These are phyloP conservation scores for Telfairia occidentalis DNA, from an alignment of 331 rosid genomes.

Conservation along the genomic window DNA sequence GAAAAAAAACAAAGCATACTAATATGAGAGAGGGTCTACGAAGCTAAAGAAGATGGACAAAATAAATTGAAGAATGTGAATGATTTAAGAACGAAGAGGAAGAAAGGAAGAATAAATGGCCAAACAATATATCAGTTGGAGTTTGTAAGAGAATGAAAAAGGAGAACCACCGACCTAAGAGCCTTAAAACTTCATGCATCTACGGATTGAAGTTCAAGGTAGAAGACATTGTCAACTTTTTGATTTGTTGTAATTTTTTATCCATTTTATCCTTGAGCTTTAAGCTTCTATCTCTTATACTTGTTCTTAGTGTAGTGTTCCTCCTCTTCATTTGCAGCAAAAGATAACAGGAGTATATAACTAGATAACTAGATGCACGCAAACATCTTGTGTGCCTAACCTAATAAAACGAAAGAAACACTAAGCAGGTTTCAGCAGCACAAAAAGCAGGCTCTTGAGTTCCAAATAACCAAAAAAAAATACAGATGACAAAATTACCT, in stretches of 20 bases:
- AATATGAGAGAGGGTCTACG: background rate
- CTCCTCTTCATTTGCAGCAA: background rate
- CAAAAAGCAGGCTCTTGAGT: background rate
- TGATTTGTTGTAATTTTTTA: background rate
- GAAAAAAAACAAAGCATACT: background rate
- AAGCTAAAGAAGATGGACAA: background rate
- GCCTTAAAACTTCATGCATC: background rate
- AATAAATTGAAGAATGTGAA: background rate
- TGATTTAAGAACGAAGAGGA: background rate
- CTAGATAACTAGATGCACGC: background rate
- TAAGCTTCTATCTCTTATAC: background rate
- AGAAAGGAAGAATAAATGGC: background rate
- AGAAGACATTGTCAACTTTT: background rate
- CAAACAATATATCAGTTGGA: background rate
- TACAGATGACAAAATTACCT: slow-evolving; percentile 34
- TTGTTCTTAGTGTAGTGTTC: background rate
- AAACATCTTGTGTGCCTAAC: background rate
- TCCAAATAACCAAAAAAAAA: background rate
- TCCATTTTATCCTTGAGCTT: background rate
- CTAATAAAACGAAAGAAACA: background rate
- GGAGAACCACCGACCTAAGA: background rate
- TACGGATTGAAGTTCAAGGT: background rate
- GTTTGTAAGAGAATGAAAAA: background rate
- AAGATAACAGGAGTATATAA: background rate
- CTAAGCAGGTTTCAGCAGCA: background rate